A percentile compares a stretch with the other conserved stretches of the same genome.
Conservation (phyloP, 83 land plant genomes). For the Larix sibirica region DNA sequence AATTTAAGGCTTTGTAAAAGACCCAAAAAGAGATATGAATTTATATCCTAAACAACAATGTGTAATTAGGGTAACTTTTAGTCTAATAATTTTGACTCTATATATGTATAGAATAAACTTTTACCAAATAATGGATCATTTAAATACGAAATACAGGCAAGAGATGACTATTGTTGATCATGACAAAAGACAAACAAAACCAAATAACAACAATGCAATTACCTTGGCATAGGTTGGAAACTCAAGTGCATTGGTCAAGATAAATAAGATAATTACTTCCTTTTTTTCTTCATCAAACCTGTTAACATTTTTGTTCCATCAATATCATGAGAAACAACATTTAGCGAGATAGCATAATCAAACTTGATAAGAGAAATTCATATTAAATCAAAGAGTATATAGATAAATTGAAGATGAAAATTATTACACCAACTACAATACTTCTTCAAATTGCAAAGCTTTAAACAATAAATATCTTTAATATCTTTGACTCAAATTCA, state of each 20-base stretch:
- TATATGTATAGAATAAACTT: too few species aligned
- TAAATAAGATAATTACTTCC: constrained; percentile 32
- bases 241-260: constrained; percentile 36
- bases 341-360: neutral
- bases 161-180: neutral
- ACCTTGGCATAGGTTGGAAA: constrained; percentile 67
- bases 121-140: neutral
- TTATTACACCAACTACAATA: too few species aligned
- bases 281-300: constrained; percentile 55
- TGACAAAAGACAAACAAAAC: too few species aligned
- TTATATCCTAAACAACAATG: too few species aligned
- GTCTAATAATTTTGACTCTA: too few species aligned
- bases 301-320: neutral
- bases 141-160: neutral
- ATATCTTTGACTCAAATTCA: too few species aligned
- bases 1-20: neutral
- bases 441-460: too few species aligned
- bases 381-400: too few species aligned
- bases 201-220: neutral
- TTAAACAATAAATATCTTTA: too few species aligned
- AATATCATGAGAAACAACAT: neutral
- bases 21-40: too few species aligned
- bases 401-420: too few species aligned
- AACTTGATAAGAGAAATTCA: neutral
- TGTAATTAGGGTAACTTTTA: too few species aligned